Evolutionary conservation across 768 basidiomycete genomes (phyloP), one percentile per base, ranked within the genome.

Genomic region (Lactarius quietus): DNA sequence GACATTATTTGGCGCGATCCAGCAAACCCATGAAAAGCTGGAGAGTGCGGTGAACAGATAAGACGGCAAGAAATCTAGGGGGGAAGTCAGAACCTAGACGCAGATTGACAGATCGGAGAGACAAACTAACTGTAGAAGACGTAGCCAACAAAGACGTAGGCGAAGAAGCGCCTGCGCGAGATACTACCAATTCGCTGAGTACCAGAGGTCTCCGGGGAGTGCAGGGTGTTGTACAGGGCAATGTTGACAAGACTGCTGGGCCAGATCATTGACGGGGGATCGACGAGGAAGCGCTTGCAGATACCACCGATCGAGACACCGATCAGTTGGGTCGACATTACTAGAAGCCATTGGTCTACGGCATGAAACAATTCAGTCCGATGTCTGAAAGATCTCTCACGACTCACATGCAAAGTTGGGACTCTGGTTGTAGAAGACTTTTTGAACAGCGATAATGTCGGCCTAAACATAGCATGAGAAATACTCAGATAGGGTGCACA

Each of bases 21-120:
- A 98, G 76, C 94, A 96, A 28, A 94, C 75, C 79, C 89, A 96
- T 1, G 89, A 91, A 75, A 98, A 98, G 56, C 7, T 57, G 1
- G 60, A 61, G 23, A 66, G 35, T 2, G 54, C 69, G 69, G 68
- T 9, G 23, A 65, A 63, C n/a, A 64, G 51, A 35, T 61, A 67
- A 14, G 57, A 31, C 18, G 57, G 57, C 10, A 60, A 12, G 26
- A 52, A 57, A 39, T 56, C 61, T 52, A 17, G 31, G 20, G 20
- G n/a, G 23, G 45, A 9, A 18, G n/a, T n/a, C n/a, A n/a, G n/a
- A n/a, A n/a, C n/a, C n/a, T n/a, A n/a, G n/a, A n/a, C n/a, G n/a
- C n/a, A n/a, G n/a, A n/a, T n/a, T n/a, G n/a, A 31, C 1, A n/a
- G 7, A 33, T 10, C 45, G 0, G 39, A 28, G 20, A 5, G 38